Base-by-base conservation (phyloP, 2,329 filamentous ascomycete genomes). In the Didymella sp. region DNA sequence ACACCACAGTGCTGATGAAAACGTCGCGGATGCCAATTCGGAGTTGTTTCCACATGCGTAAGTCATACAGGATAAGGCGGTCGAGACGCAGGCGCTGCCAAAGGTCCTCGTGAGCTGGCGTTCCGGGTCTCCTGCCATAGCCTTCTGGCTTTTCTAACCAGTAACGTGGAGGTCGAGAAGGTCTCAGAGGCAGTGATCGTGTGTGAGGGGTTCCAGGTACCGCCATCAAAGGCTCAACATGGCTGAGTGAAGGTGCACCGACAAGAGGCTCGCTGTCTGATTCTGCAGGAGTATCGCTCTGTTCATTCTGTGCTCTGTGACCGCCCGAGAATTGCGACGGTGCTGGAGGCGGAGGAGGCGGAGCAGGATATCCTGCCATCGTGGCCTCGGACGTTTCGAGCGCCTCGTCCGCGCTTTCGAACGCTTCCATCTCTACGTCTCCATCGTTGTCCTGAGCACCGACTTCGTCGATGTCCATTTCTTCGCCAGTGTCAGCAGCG, bases 41-140 rank as follows among this genome's bases (percentile, higher is more conserved):
- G 28, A 96, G 86, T 73, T 92, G 95, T 78, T 99, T 99, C 95
- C 95, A 99, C 83, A 99, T 87, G 38, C 95, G 84, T 48, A 99
- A 79, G 74, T 99, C 95, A 73, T 96, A 99, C 8, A 99, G 81
- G 27, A 99, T 91, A 71, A 99, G 84, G 86, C 92, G 96, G 76
- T 99, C 95, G 6, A 99, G 82, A 28, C 95, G 89, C 12, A 98
- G 90, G 28, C 93, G 88, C 71, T 94, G 87, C 79, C 92, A 92
- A 5, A 99, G 82, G 70, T 99, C 90, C 74, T 99, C 95, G 51
- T 92, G 89, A 15, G 86, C 82, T 44, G 88, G 88, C 6, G 89
- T 79, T 51, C 83, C 84, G 28, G 86, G 82, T 38, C 83, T 82
- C 54, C 86, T 83, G 41, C 82, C 84, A 73, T 90, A 94, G 28